Evolutionary conservation across 2,329 filamentous ascomycete species (phyloP).

Genomic region (Epichloe coenophiala): DNA sequence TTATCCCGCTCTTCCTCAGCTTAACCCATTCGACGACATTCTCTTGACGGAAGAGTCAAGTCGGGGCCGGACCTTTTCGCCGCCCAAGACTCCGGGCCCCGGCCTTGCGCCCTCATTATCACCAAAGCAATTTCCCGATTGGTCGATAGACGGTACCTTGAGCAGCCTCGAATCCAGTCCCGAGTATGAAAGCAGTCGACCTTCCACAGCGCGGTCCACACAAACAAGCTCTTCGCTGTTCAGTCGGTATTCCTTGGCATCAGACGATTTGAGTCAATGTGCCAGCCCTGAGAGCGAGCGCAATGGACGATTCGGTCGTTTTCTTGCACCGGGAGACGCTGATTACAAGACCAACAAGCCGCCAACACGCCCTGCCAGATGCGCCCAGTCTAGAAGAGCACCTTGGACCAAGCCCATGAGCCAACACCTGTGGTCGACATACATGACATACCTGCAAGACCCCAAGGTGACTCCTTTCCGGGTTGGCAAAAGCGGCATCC

Average conservation of each 20-base stretch:
- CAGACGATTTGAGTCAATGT: conserved; percentile 40
- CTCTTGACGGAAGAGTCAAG: conserved; percentile 17
- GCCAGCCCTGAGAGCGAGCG: conserved; percentile 33
- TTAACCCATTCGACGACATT: conserved; percentile 20
- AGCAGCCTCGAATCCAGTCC: conserved; percentile 46
- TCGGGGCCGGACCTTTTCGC: conserved; percentile 32
- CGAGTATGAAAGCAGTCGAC: conserved; percentile 45
- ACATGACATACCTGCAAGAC: conserved; percentile 50
- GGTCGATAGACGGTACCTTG: conserved; percentile 42
- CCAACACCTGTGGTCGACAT: conserved; percentile 52
- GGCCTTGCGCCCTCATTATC: conserved; percentile 29
- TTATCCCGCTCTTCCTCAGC: conserved; percentile 19
- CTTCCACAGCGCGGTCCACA: conserved; percentile 45
- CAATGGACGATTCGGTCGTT: conserved; percentile 11
- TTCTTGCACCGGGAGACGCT: conserved; percentile 16
- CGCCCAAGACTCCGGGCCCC: conserved; percentile 46
- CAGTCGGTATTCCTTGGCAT: conserved; percentile 41
- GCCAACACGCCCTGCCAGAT: conserved; percentile 4
- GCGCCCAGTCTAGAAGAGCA: conserved; percentile 31
- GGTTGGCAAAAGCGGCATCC: conserved; percentile 50
- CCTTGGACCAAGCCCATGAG: conserved; percentile 54
- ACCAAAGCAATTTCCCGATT: conserved; percentile 40
- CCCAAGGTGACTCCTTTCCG: conserved; percentile 54
- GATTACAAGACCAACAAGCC: conserved; percentile 16
- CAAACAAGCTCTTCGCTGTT: conserved; percentile 44